phyloP scores from a whole-genome alignment of 2,329 filamentous ascomycete genomes.

The Drechmeria coniospora region DNA sequence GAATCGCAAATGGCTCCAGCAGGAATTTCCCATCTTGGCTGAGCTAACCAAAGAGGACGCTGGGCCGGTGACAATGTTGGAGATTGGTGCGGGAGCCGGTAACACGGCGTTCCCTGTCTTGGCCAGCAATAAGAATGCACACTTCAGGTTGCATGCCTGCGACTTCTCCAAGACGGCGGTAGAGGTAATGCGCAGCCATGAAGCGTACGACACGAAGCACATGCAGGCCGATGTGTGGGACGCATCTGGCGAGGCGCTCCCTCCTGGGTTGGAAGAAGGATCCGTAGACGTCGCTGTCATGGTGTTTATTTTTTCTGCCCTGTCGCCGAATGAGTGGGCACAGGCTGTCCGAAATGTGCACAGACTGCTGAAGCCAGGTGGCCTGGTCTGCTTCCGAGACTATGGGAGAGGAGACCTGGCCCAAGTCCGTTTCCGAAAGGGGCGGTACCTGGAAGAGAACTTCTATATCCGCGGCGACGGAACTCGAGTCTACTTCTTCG shows the following conservation, averaged over 20 bases:
- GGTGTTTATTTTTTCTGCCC: conserved; percentile 93
- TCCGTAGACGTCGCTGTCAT: conserved; percentile 84
- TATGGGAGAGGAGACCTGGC: conserved; percentile 92
- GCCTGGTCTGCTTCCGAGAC: conserved; percentile 88
- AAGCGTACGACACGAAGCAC: conserved; percentile 53
- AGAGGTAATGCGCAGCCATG: conserved; percentile 73
- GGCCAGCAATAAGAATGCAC: conserved; percentile 65
- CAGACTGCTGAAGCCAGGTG: conserved; percentile 74
- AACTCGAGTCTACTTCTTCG: conserved; percentile 95
- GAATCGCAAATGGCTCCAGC: conserved; percentile 89
- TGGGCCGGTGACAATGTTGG: conserved; percentile 57
- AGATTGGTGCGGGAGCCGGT: conserved; percentile 88
- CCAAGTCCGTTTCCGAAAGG: conserved; percentile 94
- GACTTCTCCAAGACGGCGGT: conserved; percentile 95
- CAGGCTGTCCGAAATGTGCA: conserved; percentile 70
- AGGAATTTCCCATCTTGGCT: conserved; percentile 84
- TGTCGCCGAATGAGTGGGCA: conserved; percentile 73
- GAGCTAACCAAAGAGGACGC: conserved; percentile 57
- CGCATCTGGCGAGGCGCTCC: conserved; percentile 55
- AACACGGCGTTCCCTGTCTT: conserved; percentile 93
- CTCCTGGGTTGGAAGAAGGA: conserved; percentile 60
- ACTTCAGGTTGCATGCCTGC: conserved; percentile 77
- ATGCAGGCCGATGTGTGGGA: conserved; percentile 96
- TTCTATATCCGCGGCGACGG: conserved; percentile 95
- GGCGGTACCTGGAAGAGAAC: conserved; percentile 85